These are phyloP conservation scores for Madurella fahalii DNA, from an alignment of 2,329 filamentous ascomycete species.

Conservation along the genomic window DNA sequence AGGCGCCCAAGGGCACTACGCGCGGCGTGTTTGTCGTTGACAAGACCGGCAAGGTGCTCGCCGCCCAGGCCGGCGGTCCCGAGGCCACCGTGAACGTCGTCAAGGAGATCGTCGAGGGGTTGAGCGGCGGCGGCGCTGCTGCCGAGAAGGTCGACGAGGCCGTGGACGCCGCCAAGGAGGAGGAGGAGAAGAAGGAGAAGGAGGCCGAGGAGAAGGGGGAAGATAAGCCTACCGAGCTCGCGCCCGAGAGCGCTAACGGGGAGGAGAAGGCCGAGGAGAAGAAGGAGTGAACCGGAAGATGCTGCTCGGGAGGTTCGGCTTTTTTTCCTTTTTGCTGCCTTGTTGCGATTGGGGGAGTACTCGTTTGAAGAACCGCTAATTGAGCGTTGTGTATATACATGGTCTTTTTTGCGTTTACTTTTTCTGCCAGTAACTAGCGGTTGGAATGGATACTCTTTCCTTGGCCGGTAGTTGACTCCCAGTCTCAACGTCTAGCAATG, in stretches of 20 bases:
- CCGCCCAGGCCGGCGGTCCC: slow-evolving; percentile 70
- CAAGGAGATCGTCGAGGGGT: slow-evolving; percentile 60
- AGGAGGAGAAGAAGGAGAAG: slow-evolving; percentile 18
- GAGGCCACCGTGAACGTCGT: slow-evolving; percentile 73
- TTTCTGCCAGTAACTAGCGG: too few relatives aligned
- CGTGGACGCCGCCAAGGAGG: slow-evolving; percentile 22
- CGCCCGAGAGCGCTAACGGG: slow-evolving; percentile 19
- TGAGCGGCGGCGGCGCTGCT: slow-evolving; percentile 27
- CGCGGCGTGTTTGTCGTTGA: slow-evolving; percentile 85
- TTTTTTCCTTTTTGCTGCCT: too few relatives aligned
- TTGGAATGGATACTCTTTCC: too few relatives aligned
- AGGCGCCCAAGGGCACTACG: slow-evolving; percentile 71
- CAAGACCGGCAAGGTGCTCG: slow-evolving; percentile 70
- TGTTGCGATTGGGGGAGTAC: too few relatives aligned
- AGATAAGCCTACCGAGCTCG: slow-evolving; percentile 10
- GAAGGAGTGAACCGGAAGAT: background rate
- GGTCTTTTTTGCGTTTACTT: too few relatives aligned
- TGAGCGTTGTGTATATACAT: too few relatives aligned
- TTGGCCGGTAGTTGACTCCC: too few relatives aligned
- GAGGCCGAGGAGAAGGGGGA: slow-evolving; percentile 4
- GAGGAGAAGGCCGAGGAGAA: slow-evolving; percentile 31
- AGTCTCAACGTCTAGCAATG: too few relatives aligned
- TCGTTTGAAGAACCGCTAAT: too few relatives aligned
- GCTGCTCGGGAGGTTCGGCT: too few relatives aligned
- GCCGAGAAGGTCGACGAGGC: slow-evolving; percentile 21